phyloP scores from a whole-genome alignment of 345 rosid genomes.

The Diplotaxis tenuifolia region DNA sequence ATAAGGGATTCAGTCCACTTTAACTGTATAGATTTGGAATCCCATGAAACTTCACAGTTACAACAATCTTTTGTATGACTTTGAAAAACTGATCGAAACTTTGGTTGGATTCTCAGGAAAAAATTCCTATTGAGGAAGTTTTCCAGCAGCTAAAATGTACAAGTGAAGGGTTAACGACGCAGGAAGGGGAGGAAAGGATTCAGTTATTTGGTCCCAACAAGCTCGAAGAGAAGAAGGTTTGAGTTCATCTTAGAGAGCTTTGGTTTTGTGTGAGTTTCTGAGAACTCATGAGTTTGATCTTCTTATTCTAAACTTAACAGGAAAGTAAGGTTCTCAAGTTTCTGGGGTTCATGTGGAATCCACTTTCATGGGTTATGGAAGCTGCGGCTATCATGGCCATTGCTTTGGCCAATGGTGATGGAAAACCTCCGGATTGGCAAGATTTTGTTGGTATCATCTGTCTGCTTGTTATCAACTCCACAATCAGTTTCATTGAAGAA shows the following conservation, averaged over 20 bases:
- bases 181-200: not conserved
- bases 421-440: not conserved
- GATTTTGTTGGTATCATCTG: not conserved
- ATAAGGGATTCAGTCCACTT: no score
- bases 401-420: not conserved
- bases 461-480: not conserved
- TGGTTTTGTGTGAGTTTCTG: not conserved
- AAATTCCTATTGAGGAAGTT: not conserved
- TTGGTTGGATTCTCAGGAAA: constrained; percentile 8
- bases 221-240: constrained; percentile 9
- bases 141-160: not conserved
- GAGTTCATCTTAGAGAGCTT: constrained; percentile 14
- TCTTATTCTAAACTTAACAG: constrained; percentile 9
- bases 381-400: not conserved
- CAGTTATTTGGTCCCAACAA: not conserved
- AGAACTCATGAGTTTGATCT: constrained; percentile 2
- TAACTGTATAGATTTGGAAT: no score
- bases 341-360: not conserved
- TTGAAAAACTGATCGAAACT: not conserved
- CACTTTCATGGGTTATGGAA: not conserved
- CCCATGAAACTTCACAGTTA: no score
- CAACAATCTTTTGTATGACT: not conserved
- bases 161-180: not conserved
- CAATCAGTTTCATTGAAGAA: not conserved
- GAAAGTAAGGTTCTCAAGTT: constrained; percentile 2